Percentiles rank a stretch among this genome's conserved stretches.
These are phyloP conservation scores for Dimocarpus longan DNA, from an alignment of 345 rosid genomes.

Conservation along the genomic window DNA sequence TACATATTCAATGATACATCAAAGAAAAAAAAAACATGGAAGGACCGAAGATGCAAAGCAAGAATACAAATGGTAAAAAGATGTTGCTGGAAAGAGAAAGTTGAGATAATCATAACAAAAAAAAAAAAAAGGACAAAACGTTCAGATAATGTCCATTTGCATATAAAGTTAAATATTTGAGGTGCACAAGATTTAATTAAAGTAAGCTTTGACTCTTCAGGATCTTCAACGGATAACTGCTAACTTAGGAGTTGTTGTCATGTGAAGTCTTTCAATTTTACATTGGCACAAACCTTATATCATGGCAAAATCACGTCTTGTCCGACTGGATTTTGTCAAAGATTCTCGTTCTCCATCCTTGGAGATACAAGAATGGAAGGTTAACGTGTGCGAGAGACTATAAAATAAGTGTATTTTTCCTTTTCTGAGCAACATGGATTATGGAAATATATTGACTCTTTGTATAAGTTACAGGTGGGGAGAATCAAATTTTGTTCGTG, in stretches of 20 bases:
- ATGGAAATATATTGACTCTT: neutral
- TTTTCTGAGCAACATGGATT: neutral
- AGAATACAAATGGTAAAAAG: too few relatives aligned
- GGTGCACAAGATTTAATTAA: neutral
- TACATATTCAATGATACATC: too few relatives aligned
- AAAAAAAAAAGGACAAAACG: neutral
- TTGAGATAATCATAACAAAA: neutral
- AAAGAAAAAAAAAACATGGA: too few relatives aligned
- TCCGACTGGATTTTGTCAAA: conserved; percentile 2
- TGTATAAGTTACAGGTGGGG: neutral
- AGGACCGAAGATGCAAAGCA: too few relatives aligned
- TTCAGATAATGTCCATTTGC: too few relatives aligned
- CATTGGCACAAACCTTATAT: neutral
- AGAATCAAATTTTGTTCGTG: neutral
- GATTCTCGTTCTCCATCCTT: neutral
- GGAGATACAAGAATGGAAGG: neutral
- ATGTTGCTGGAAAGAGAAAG: neutral
- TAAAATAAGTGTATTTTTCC: neutral
- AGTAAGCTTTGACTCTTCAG: neutral
- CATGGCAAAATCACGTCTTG: neutral
- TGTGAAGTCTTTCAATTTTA: neutral
- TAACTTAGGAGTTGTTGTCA: neutral
- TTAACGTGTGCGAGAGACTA: neutral
- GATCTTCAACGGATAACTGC: neutral
- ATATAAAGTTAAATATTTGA: too few relatives aligned